Evolutionary conservation across 192 early-diverging fungal species (phyloP).

Genomic region (Coemansia sp.): DNA sequence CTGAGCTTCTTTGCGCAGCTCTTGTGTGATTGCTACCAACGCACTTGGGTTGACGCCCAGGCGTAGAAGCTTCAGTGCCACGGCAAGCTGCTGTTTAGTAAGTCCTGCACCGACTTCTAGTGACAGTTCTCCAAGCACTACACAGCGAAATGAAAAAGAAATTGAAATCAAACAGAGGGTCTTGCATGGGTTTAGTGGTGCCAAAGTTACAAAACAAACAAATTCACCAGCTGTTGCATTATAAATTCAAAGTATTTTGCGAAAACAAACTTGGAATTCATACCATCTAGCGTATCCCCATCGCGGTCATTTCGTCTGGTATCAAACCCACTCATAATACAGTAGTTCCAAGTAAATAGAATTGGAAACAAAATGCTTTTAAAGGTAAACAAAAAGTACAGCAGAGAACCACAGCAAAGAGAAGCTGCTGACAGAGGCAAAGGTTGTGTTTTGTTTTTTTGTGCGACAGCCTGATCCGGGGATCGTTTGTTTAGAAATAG

Average conservation of each 20-base stretch:
- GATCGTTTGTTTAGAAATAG: not conserved
- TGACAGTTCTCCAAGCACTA: conserved; percentile 45
- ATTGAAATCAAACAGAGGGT: too few relatives aligned
- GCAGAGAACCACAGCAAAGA: not conserved
- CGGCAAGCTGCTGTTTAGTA: conserved; percentile 40
- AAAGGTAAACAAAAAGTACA: not conserved
- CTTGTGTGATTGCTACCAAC: conserved; percentile 47
- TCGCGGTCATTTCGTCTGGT: conserved; percentile 7
- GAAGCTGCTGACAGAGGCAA: too few relatives aligned
- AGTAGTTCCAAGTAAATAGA: not conserved
- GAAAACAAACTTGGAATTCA: conserved; percentile 1
- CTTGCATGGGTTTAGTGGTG: not conserved
- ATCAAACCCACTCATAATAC: conserved; percentile 5
- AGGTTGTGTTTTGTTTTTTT: too few relatives aligned
- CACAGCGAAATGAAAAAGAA: not conserved
- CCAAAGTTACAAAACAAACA: not conserved
- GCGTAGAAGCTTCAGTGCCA: conserved; percentile 41
- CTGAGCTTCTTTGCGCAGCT: conserved; percentile 39
- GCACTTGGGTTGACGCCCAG: conserved; percentile 49
- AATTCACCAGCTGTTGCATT: too few relatives aligned
- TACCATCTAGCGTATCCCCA: conserved; percentile 14
- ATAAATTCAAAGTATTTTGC: too few relatives aligned
- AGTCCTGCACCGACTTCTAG: conserved; percentile 38
- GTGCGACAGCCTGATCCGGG: too few relatives aligned
- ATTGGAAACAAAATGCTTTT: not conserved